Percentiles rank a stretch among this genome's conserved stretches.
These are phyloP conservation scores for Alternaria brassicicola DNA, from an alignment of 2,329 filamentous ascomycete species.

Conservation along the genomic window DNA sequence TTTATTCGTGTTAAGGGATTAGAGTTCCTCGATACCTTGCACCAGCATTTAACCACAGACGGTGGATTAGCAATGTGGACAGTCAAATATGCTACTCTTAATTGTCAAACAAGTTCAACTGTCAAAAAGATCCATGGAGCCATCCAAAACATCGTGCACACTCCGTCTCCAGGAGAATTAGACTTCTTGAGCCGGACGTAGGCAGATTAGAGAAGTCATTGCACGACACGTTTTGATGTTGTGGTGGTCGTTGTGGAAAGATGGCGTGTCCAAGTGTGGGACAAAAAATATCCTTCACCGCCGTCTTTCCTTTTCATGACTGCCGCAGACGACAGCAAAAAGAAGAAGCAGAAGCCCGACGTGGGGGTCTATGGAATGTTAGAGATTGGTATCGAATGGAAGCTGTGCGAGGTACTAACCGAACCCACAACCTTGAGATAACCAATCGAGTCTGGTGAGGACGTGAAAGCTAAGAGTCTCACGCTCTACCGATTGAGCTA, in stretches of 20 bases:
- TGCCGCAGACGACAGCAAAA: not conserved
- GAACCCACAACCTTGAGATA: constrained; percentile 4
- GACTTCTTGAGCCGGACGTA: not conserved
- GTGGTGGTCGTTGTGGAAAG: not conserved
- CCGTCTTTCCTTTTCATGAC: not conserved
- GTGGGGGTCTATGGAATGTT: not conserved
- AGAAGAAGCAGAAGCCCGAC: not conserved
- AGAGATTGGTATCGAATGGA: not conserved
- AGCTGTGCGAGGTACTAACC: not conserved
- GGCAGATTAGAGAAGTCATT: not conserved
- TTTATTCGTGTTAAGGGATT: not conserved
- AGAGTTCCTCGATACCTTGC: not conserved
- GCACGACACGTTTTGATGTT: not conserved
- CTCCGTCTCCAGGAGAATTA: not conserved
- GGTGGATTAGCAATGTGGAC: not conserved
- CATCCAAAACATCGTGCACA: not conserved
- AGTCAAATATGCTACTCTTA: not conserved
- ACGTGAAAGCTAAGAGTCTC: constrained; percentile 45
- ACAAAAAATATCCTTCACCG: not conserved
- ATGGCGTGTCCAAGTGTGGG: not conserved
- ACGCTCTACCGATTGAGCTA: constrained; percentile 50
- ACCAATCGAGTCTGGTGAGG: constrained; percentile 3
- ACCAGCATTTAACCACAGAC: not conserved
- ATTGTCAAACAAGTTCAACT: not conserved
- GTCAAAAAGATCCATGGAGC: not conserved